phyloP scores from a whole-genome alignment of 2,329 filamentous ascomycete genomes.

The Elsinoe necatrix region DNA sequence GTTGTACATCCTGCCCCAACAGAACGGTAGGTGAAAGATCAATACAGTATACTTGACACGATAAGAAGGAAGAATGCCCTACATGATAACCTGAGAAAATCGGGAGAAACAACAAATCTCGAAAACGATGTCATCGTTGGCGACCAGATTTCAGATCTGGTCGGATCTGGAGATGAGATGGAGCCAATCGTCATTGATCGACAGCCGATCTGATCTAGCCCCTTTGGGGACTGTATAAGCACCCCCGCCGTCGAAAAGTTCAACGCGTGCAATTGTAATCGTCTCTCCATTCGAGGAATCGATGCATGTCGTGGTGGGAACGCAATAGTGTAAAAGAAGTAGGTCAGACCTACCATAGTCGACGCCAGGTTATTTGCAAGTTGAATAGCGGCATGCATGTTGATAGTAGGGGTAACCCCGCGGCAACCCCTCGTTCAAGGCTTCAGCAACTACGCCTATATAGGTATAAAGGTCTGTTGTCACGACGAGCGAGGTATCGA shows the following conservation, averaged over 20 bases:
- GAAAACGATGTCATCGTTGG: constrained; percentile 10
- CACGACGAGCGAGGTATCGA: constrained; percentile 51
- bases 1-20: not conserved
- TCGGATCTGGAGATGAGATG: constrained; percentile 12
- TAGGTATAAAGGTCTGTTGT: constrained; percentile 63
- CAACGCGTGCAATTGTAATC: no score
- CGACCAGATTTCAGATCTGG: constrained; percentile 7
- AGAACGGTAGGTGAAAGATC: not conserved
- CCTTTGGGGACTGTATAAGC: not conserved
- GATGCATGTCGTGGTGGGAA: no score
- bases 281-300: no score
- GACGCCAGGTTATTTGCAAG: constrained; percentile 52
- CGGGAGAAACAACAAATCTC: not conserved
- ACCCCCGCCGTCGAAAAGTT: no score
- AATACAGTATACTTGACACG: constrained; percentile 8
- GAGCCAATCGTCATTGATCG: constrained; percentile 12
- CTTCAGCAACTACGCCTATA: constrained; percentile 57
- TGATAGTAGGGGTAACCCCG: constrained; percentile 47
- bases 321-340: constrained; percentile 49
- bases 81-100: not conserved
- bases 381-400: constrained; percentile 56
- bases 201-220: not conserved
- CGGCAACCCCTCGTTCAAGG: constrained; percentile 61
- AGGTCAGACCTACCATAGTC: constrained; percentile 48
- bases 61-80: not conserved